Percentiles rank a stretch among this genome's conserved stretches.
Conservation (phyloP, 768 basidiomycete genomes). For the Myochromella boudieri region DNA sequence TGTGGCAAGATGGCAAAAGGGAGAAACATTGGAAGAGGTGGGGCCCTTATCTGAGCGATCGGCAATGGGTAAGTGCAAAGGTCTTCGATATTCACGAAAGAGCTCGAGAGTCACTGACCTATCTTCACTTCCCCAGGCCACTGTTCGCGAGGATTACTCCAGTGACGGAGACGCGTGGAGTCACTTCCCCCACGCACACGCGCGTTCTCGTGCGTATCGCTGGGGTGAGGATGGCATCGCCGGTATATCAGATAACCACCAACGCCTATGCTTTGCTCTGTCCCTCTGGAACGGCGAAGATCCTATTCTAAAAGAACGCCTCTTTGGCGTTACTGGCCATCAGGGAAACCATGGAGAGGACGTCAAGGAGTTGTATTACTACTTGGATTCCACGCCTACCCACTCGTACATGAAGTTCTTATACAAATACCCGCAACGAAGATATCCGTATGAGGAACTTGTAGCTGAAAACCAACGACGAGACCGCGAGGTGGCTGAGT, state of each 20-base stretch:
- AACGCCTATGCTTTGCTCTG: conserved; percentile 86
- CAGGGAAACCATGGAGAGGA: conserved; percentile 99
- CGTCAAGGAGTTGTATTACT: conserved; percentile 98
- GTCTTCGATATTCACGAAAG: neutral
- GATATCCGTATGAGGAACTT: conserved; percentile 92
- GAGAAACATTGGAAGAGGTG: conserved; percentile 97
- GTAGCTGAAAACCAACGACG: conserved; percentile 82
- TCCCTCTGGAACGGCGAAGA: conserved; percentile 96
- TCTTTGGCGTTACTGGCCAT: conserved; percentile 95
- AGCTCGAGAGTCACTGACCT: conserved; percentile 7
- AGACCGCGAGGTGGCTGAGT: conserved; percentile 85
- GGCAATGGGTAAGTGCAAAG: conserved; percentile 85
- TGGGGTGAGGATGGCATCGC: conserved; percentile 99
- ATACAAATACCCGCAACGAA: conserved; percentile 96
- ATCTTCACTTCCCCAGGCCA: conserved; percentile 60
- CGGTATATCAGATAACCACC: conserved; percentile 96
- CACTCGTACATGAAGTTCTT: conserved; percentile 99
- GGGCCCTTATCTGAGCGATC: conserved; percentile 96
- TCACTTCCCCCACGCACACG: conserved; percentile 93
- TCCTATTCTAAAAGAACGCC: conserved; percentile 92
- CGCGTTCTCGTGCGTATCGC: conserved; percentile 90
- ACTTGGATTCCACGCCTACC: conserved; percentile 96
- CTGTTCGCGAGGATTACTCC: conserved; percentile 98
- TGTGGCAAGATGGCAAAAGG: conserved; percentile 78
- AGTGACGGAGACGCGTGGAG: conserved; percentile 94